Conservation (phyloP, 441 rosid genomes). For the Adansonia madagascariensis region DNA sequence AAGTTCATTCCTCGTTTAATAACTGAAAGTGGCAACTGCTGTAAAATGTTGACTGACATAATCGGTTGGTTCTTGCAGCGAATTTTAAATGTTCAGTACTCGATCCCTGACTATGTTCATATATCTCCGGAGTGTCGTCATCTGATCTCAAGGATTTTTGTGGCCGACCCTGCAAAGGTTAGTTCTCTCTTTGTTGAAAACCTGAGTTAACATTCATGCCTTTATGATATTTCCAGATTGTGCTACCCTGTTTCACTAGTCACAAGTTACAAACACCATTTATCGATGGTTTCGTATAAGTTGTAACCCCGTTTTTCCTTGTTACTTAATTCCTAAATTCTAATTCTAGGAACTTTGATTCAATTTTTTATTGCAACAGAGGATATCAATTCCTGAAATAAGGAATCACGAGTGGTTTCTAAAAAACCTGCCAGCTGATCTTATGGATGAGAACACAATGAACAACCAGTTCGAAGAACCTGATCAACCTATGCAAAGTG, state of each 20-base stretch:
- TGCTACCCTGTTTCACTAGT: no score
- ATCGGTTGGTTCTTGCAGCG: slow-evolving; percentile 55
- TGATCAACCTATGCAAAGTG: slow-evolving; percentile 84
- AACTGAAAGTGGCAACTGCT: background rate
- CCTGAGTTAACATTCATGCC: slow-evolving; percentile 4
- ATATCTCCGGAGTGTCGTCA: slow-evolving; percentile 90
- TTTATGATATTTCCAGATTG: background rate
- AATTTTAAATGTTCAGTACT: slow-evolving; percentile 90
- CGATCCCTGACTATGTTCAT: slow-evolving; percentile 92
- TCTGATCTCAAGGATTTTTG: slow-evolving; percentile 89
- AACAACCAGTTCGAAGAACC: slow-evolving; percentile 74
- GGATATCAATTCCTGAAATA: slow-evolving; percentile 87
- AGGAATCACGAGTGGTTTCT: slow-evolving; percentile 90
- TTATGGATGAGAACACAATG: slow-evolving; percentile 61
- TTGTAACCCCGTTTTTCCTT: background rate
- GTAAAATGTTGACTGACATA: slow-evolving; percentile 24
- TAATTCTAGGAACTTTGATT: slow-evolving; percentile 1
- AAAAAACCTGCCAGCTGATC: slow-evolving; percentile 87
- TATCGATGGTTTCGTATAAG: background rate
- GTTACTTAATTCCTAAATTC: background rate
- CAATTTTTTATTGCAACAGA: slow-evolving; percentile 48
- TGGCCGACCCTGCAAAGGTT: slow-evolving; percentile 89
- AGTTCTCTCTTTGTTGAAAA: slow-evolving; percentile 26
- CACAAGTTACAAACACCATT: no score
- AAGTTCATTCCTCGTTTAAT: slow-evolving; percentile 22